phyloP scores from a whole-genome alignment of 2,329 filamentous ascomycete species.

The Pseudocercospora pini-densiflorae region DNA sequence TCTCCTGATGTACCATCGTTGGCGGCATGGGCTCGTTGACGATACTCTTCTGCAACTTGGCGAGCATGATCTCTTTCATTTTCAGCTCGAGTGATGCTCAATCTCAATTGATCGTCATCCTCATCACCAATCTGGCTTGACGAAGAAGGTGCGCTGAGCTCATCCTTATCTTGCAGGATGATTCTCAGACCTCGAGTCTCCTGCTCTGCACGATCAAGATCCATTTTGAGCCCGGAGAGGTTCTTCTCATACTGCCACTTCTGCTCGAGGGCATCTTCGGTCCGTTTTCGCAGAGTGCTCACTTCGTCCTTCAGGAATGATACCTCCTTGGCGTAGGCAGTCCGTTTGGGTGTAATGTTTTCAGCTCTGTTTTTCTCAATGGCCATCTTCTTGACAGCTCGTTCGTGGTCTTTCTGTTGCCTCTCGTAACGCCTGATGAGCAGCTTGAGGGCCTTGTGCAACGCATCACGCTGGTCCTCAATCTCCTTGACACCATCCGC shows the following conservation, averaged over 20 bases:
- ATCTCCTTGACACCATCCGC: slow-evolving; percentile 74
- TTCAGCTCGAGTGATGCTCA: slow-evolving; percentile 70
- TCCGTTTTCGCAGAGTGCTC: slow-evolving; percentile 78
- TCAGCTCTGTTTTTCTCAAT: slow-evolving; percentile 73
- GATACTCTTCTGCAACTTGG: slow-evolving; percentile 66
- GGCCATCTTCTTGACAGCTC: slow-evolving; percentile 77
- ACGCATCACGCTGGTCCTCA: slow-evolving; percentile 88
- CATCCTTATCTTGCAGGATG: slow-evolving; percentile 82
- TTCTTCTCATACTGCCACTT: slow-evolving; percentile 97
- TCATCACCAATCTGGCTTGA: slow-evolving; percentile 42
- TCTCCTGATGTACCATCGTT: slow-evolving; percentile 53
- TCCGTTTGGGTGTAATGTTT: slow-evolving; percentile 71
- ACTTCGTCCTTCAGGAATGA: slow-evolving; percentile 80
- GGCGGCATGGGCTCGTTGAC: slow-evolving; percentile 65
- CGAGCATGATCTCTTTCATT: slow-evolving; percentile 74
- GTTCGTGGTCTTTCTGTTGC: slow-evolving; percentile 81
- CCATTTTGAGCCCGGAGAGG: slow-evolving; percentile 87
- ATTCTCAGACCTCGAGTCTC: slow-evolving; percentile 84
- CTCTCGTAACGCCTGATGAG: slow-evolving; percentile 84
- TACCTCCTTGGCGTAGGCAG: slow-evolving; percentile 85
- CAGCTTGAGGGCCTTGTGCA: slow-evolving; percentile 84
- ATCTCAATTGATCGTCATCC: slow-evolving; percentile 58
- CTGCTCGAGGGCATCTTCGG: slow-evolving; percentile 91
- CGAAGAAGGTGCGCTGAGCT: slow-evolving; percentile 66
- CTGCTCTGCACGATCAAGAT: slow-evolving; percentile 91